Base-by-base conservation (phyloP, 805 yeast species). In the Kuraishia cidri region DNA sequence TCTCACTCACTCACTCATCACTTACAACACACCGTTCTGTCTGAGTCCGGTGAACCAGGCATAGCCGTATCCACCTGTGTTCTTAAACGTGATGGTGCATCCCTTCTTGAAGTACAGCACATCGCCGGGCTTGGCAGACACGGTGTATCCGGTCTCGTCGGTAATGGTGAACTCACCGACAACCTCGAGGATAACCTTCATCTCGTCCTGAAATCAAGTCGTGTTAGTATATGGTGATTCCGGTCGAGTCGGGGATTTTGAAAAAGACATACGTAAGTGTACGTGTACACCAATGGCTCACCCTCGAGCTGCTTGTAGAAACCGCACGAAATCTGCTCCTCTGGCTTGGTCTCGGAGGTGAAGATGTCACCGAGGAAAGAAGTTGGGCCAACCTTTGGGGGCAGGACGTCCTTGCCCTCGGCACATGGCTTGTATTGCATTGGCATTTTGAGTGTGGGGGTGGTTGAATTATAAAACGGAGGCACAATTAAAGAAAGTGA, bases 271-370 rank as follows among this genome's bases (percentile, higher is more conserved):
- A 25, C 81, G 56, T 75, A 70, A 43, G 56, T 52, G 58, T 77
- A 77, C 33, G 62, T 58, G 69, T 74, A 77, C 11, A 70, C 79
- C 49, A 78, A 67, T 33, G 79, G 74, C 46, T 70, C 75, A 35
- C 84, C 84, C 37, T 61, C 56, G 48, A 73, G 78, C 58, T 76
- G 83, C 48, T 63, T 67, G 66, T 64, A 79, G 62, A 79, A 77
- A 33, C 85, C 85, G 47, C 79, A 62, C n/a, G 76, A 55, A 40
- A 78, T 72, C 48, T 72, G 72, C 14, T 31, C 52, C 26, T 71
- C 82, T 32, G 62, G 55, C 37, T 70, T 73, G 30, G 74, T 71
- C 16, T 69, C 73, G 14, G 78, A 67, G 26, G 73, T 62, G 56
- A 69, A 64, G 37, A 63, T 59, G 48, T 78, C 85, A 37, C 83